A percentile compares a stretch with the other conserved stretches of the same genome.
phyloP scores from a whole-genome alignment of 1,284 basidiomycete genomes.

The Ganoderma boninense region DNA sequence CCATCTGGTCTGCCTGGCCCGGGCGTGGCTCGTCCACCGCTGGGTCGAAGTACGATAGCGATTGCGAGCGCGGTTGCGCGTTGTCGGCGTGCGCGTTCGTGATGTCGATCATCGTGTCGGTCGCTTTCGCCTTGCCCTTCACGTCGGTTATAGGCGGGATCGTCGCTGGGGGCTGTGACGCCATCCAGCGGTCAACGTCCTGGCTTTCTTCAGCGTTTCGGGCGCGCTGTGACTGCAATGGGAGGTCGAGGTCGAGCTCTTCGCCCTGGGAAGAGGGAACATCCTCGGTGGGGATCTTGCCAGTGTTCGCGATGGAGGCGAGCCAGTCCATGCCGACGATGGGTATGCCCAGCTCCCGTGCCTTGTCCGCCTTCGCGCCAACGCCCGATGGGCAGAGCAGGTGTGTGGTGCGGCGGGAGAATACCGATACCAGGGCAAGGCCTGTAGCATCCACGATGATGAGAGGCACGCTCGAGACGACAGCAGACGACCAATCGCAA shows the following conservation, averaged over 20 bases:
- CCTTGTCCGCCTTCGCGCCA: slow-evolving; percentile 79
- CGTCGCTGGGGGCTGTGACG: slow-evolving; percentile 22
- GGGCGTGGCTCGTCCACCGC: slow-evolving; percentile 2
- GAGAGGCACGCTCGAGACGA: not conserved
- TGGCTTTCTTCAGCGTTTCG: not conserved
- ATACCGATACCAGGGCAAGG: slow-evolving; percentile 59
- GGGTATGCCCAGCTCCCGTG: slow-evolving; percentile 72
- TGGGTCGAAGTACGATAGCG: slow-evolving; percentile 26
- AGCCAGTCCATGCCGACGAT: slow-evolving; percentile 72
- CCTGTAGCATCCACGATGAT: slow-evolving; percentile 60
- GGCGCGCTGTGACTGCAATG: slow-evolving; percentile 8
- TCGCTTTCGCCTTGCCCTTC: slow-evolving; percentile 41
- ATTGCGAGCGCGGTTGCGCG: slow-evolving; percentile 8
- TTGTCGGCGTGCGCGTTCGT: slow-evolving; percentile 37
- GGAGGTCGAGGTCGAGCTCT: slow-evolving; percentile 19
- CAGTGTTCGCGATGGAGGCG: slow-evolving; percentile 56
- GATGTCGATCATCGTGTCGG: slow-evolving; percentile 45
- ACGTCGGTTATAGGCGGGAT: slow-evolving; percentile 4
- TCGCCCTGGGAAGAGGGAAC: slow-evolving; percentile 24
- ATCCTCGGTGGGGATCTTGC: slow-evolving; percentile 45
- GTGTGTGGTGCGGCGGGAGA: slow-evolving; percentile 73
- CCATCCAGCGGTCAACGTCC: slow-evolving; percentile 18
- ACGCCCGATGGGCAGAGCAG: slow-evolving; percentile 73
- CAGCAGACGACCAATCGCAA: not conserved
- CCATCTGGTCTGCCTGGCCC: slow-evolving; percentile 18